Evolutionary conservation across 2,329 filamentous ascomycete species (phyloP), one percentile per base, ranked within the genome.

Genomic region (Sporothrix mexicana): DNA sequence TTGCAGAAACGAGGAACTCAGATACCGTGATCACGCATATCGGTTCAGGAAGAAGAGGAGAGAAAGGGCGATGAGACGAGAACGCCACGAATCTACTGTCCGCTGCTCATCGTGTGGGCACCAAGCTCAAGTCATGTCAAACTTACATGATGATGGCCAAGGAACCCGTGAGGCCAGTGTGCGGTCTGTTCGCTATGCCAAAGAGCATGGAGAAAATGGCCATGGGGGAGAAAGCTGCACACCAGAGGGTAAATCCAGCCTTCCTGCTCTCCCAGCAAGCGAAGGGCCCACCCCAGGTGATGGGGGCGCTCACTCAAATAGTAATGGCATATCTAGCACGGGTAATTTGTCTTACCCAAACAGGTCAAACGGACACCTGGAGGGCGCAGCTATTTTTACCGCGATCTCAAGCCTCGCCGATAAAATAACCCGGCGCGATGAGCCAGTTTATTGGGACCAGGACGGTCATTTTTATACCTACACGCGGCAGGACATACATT

Each of bases 81-180:
- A 73, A 66, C 49, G 72, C 8, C 64, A 69, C 20, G 23, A 23
- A 3, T 69, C 72, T 4, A 25, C 69, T 7, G 17, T 69, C 47
- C 72, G 69, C 36, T 73, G 72, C 68, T 64, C 72, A 5, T 73
- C 72, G 9, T 73, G 72, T 43, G 72, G 69, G n/a, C 72, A 61
- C 55, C 17, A 36, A 23, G 45, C 72, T 3, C 53, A 73, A 4
- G 69, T 71, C 15, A 64, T 23, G 41, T 47, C 72, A 8, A 64
- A 73, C 6, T 15, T 73, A 3, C 62, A 69, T 5, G 72, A 71
- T 6, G 72, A 73, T 36, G 69, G 72, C 9, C 10, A 55, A 9
- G 72, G 72, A 7, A 71, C 64, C 23, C 13, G 64, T 13, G 53
- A 71, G 17, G 61, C 61, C 12, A 45, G 36, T 41, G 41, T 73